These are phyloP conservation scores for Skeletonema tropicum DNA, from an alignment of 108 stramenopile genomes.

Conservation along the genomic window DNA sequence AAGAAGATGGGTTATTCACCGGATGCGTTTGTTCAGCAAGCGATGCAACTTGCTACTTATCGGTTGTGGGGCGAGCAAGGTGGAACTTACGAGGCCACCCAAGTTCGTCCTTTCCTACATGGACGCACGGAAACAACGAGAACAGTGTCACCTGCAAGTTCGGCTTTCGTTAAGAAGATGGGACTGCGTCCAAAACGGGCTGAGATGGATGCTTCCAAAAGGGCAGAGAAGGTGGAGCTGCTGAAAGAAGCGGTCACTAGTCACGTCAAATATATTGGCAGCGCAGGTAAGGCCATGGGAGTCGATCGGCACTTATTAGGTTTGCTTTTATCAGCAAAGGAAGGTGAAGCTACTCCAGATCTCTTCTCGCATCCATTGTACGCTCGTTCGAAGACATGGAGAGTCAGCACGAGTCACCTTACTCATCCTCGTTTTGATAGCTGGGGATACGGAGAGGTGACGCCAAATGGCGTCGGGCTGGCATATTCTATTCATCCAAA, in stretches of 20 bases:
- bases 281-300: constrained; percentile 77
- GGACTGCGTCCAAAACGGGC: constrained; percentile 50
- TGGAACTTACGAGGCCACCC: constrained; percentile 86
- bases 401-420: constrained; percentile 87
- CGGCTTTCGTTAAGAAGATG: constrained; percentile 64
- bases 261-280: constrained; percentile 75
- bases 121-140: constrained; percentile 87
- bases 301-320: constrained; percentile 90
- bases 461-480: constrained; percentile 88
- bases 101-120: constrained; percentile 74
- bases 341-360: constrained; percentile 63
- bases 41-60: constrained; percentile 85
- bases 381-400: constrained; percentile 83
- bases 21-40: constrained; percentile 89
- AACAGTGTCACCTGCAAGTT: constrained; percentile 40
- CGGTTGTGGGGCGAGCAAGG: constrained; percentile 76
- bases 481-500: constrained; percentile 84
- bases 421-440: constrained; percentile 87
- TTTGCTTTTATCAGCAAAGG: constrained; percentile 62
- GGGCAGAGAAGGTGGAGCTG: constrained; percentile 58
- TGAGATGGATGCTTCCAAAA: constrained; percentile 39
- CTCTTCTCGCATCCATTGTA: constrained; percentile 81
- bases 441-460: constrained; percentile 94
- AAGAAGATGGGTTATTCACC: constrained; percentile 83
- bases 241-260: constrained; percentile 68